Percentiles rank a stretch among this genome's conserved stretches.
Evolutionary conservation across 192 early-diverging fungal species (phyloP).

Genomic region (Backusella australiensis): DNA sequence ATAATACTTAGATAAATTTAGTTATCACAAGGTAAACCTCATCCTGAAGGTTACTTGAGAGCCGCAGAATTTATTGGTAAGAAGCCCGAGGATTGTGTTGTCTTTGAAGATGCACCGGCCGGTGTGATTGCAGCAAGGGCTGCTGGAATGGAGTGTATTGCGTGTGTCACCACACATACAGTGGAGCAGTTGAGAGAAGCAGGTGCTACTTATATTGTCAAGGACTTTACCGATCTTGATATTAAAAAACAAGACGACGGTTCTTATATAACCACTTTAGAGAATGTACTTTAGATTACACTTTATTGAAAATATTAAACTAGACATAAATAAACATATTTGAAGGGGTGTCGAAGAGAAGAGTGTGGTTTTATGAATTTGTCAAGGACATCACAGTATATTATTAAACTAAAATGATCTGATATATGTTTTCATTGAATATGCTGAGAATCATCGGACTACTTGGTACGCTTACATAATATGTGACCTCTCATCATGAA

Average conservation of each 20-base stretch:
- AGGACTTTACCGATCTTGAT: conserved; percentile 37
- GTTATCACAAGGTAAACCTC: conserved; percentile 23
- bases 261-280: background rate
- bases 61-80: conserved; percentile 37
- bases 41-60: conserved; percentile 37
- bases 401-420: no score
- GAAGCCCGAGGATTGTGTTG: conserved; percentile 44
- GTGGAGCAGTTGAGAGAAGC: conserved; percentile 41
- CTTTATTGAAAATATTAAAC: background rate
- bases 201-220: conserved; percentile 41
- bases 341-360: no score
- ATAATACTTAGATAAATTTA: background rate
- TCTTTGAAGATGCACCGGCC: conserved; percentile 54
- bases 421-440: no score
- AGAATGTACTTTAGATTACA: background rate
- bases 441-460: no score
- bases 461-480: no score
- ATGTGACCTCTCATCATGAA: no score
- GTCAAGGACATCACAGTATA: no score
- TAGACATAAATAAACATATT: background rate
- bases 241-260: conserved; percentile 19
- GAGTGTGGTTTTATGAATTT: no score
- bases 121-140: conserved; percentile 44
- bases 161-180: conserved; percentile 41
- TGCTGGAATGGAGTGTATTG: conserved; percentile 41